Evolutionary conservation across 805 yeast species (phyloP), one percentile per base, ranked within the genome.

Genomic region (Metschnikowia anglica): DNA sequence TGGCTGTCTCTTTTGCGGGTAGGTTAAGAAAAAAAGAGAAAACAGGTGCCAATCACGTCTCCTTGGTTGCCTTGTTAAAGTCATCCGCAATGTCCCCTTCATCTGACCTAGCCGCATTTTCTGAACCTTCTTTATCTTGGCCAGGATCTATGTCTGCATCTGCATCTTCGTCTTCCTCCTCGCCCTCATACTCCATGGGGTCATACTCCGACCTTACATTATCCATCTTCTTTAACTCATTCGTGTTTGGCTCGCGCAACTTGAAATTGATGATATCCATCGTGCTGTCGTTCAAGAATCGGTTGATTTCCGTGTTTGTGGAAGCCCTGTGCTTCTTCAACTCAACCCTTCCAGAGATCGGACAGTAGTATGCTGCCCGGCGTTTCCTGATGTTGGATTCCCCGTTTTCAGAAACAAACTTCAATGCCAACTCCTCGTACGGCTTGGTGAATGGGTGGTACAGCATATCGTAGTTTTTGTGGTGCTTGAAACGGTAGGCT

Each of bases 301-400:
- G 76, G 50, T 76, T 76, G 50, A 80, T 66, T 41, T 71, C 74
- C n/a, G 66, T 55, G 51, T 70, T 76, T 35, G 79, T 72, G 28
- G 79, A 83, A 11, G 88, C 79, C 63, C 97, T 80, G 61, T 95
- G 81, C 60, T 91, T 84, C 68, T 86, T 88, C 59, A 93, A 78
- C 52, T 84, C 93, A 32, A 88, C 74, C 53, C 83, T 81, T 26
- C 90, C 88, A 11, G 77, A 70, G 13, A 91, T 68, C 7, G 97
- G 96, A 46, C 85, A 79, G 60, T 85, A 93, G 54, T 75, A 77
- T 3, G 88, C 95, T 7, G 78, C 72, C 19, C 70, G 66, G 24
- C 77, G 64, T 35, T 76, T 77, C 39, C 70, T 74, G 5, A 50
- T 11, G 21, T 34, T 47, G 3, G 32, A 3, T 12, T 13, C 33